A percentile compares a stretch with the other conserved stretches of the same genome.
These are phyloP conservation scores for Entrophospora sp. DNA, from an alignment of 192 early-diverging fungal species.

Conservation along the genomic window DNA sequence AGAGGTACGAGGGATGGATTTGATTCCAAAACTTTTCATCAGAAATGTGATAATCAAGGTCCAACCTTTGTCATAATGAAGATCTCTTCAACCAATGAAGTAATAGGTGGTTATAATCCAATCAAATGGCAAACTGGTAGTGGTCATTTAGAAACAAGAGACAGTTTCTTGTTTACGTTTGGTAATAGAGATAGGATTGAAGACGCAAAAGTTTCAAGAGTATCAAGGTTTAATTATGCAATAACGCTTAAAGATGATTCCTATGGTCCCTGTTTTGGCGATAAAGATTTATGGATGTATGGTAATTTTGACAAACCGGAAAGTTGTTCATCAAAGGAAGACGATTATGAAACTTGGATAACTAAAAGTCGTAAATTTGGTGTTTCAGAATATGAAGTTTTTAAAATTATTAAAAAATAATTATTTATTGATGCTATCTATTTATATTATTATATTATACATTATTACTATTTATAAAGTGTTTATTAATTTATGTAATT, in stretches of 20 bases:
- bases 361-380: neutral
- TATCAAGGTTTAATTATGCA: neutral
- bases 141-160: neutral
- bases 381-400: constrained; percentile 2
- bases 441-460: too few relatives aligned
- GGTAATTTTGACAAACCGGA: neutral
- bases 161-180: neutral
- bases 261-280: constrained; percentile 2
- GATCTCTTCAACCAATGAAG: neutral
- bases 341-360: neutral
- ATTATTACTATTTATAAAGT: too few relatives aligned
- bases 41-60: neutral
- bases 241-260: neutral
- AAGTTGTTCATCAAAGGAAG: neutral
- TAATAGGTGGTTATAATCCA: constrained; percentile 3
- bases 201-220: neutral
- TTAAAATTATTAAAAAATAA: too few relatives aligned
- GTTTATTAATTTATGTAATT: too few relatives aligned
- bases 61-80: neutral
- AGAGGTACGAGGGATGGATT: constrained; percentile 4
- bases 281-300: neutral
- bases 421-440: too few relatives aligned
- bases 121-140: neutral
- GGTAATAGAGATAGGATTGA: neutral
- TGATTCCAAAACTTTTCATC: neutral